Base-by-base conservation (phyloP, 2,329 filamentous ascomycete genomes). In the Scytalidium lignicola region DNA sequence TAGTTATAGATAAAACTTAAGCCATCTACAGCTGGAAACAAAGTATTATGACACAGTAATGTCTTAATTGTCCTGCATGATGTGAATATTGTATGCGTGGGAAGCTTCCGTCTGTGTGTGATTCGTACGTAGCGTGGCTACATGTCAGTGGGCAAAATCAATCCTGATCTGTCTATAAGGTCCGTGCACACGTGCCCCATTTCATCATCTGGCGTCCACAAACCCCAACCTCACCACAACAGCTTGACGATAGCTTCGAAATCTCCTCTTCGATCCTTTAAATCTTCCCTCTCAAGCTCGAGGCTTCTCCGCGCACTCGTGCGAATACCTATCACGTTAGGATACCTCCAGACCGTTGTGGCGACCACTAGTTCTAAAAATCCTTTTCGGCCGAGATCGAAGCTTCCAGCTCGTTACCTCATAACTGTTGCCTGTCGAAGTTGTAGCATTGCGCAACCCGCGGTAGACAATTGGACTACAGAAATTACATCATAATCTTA, bases 201-300 rank as follows among this genome's bases (percentile, higher is more conserved):
- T 55, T 56, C 55, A 55, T 56, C 54, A 56, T 56, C 53, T 45
- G 42, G 50, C 52, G 45, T 44, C 41, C 32, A 20, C 39, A 46
- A 48, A 46, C 43, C 54, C 50, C 47, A 29, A 52, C 53, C 50
- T 53, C 49, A 32, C 47, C 40, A 29, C 45, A 13, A 32, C 48
- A 48, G 46, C 40, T 47, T 37, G 42, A 43, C 53, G 46, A 54
- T 56, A 55, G 49, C 54, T 54, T 51, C 41, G 21, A 50, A 40
- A 52, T 51, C 47, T 17, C 26, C 21, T 37, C 48, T 42, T 32
- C 32, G 7, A 13, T 37, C 32, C 15, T 13, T 13, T 37, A 37
- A 5, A 5, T 13, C 12, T 37, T 17, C 32, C 15, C 32, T n/a
- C 15, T 37, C 32, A 17, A 15, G 12, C 32, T 37, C 32, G 15